A percentile compares a stretch with the other conserved stretches of the same genome.
Evolutionary conservation across 1,284 basidiomycete genomes (phyloP).

Genomic region (Pholiota adiposa): DNA sequence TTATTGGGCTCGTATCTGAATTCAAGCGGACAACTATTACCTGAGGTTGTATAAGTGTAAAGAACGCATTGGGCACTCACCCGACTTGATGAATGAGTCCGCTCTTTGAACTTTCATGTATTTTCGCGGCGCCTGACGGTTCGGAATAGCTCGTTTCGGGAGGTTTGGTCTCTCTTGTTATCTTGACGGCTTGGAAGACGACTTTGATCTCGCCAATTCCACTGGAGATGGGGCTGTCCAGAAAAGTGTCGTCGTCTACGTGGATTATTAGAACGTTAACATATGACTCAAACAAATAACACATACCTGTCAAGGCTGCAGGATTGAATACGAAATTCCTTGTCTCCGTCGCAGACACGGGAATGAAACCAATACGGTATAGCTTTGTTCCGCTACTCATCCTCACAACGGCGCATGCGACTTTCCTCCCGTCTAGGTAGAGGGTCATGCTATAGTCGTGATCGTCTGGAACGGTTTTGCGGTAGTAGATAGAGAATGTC

Average conservation of each 20-base stretch:
- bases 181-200: neutral
- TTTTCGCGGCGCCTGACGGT: neutral
- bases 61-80: neutral
- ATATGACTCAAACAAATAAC: neutral
- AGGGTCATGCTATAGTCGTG: neutral
- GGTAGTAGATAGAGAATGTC: too few species aligned
- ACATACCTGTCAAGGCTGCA: neutral
- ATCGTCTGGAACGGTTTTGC: neutral
- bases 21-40: neutral
- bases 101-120: neutral
- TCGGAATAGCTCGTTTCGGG: neutral
- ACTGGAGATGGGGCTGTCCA: neutral
- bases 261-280: neutral
- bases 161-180: neutral
- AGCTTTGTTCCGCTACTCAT: neutral
- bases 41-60: neutral
- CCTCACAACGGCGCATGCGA: neutral
- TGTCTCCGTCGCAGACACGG: neutral
- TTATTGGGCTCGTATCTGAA: neutral
- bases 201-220: neutral
- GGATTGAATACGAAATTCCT: neutral
- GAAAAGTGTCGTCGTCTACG: neutral
- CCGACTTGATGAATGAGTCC: neutral
- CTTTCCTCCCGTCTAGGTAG: neutral
- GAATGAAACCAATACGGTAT: neutral